Base-by-base conservation (phyloP, 2,329 filamentous ascomycete species). In the Aspergillus fijiensis region DNA sequence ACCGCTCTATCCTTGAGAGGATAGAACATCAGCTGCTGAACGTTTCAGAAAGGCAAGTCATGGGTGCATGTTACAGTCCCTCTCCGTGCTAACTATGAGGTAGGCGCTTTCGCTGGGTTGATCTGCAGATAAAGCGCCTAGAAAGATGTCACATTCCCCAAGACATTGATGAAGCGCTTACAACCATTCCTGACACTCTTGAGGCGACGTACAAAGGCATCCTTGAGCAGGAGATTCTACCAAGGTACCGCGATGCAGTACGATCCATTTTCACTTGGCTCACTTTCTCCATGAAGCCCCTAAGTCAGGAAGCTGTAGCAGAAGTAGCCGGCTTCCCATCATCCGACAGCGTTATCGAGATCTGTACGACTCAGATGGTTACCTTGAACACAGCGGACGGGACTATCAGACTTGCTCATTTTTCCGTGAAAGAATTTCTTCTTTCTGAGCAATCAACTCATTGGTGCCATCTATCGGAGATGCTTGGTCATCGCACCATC, bases 81-180 rank as follows among this genome's bases (percentile, higher is more conserved):
- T 6, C 3, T 2, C n/a, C 11, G 3, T 29, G 4, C 5, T 47
- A 14, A 52, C 6, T 31, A 2, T 23, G n/a, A 14, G 4, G 4
- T 27, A 58, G 56, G 11, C 56, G 56, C 1, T 58, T 58, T 19
- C 56, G 49, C 14, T 58, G 56, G 49, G 49, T 33, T 23, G 56
- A 58, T 4, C 39, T 58, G 14, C 56, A 58, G 31, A 1, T 58
- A 3, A 52, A 39, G 5, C 33, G 25, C 7, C n/a, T 58, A 1
- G 49, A 58, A 25, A 27, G 39, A 25, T 58, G 56, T 14, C 33
- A 31, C 35, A 52, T n/a, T 4, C 12, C 39, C 2, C 10, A 21
- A 2, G 9, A 58, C 5, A 49, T 58, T 6, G 16, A 23, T 2
- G 35, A 45, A 23, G 27, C 49, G 5, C 35, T 58, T 6, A 19